phyloP scores from a whole-genome alignment of 441 rosid species.

The Pelargonium myrrhifolium region DNA sequence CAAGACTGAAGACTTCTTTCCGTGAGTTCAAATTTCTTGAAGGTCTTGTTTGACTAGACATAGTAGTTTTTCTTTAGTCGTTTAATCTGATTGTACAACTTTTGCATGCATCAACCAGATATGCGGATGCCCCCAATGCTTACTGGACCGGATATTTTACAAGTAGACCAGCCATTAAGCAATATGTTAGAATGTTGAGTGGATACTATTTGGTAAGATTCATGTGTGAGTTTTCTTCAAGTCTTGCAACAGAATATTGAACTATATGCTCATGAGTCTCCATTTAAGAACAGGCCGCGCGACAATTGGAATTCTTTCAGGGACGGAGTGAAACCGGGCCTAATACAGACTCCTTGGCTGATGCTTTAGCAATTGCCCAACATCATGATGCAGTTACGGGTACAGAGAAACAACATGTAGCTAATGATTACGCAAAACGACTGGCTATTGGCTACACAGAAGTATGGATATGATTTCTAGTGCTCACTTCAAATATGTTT shows the following conservation, averaged over 20 bases:
- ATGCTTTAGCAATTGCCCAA: conserved; percentile 91
- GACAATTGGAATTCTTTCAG: conserved; percentile 84
- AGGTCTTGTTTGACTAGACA: not conserved
- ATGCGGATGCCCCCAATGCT: conserved; percentile 90
- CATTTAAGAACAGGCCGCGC: conserved; percentile 59
- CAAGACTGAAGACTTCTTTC: conserved; percentile 86
- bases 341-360: conserved; percentile 74
- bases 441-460: conserved; percentile 78
- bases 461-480: conserved; percentile 35
- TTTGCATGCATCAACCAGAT: conserved; percentile 42
- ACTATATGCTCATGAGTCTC: conserved; percentile 15
- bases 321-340: conserved; percentile 68
- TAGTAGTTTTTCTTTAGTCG: conserved; percentile 5
- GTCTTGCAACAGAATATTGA: conserved; percentile 2
- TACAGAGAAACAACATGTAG: conserved; percentile 93
- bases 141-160: conserved; percentile 98
- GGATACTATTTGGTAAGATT: conserved; percentile 80
- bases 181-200: conserved; percentile 88
- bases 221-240: conserved; percentile 12
- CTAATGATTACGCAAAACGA: conserved; percentile 90
- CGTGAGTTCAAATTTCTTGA: conserved; percentile 54
- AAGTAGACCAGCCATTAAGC: conserved; percentile 90
- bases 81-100: conserved; percentile 22
- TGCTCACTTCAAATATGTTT: conserved; percentile 16
- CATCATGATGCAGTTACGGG: conserved; percentile 98